phyloP scores from a whole-genome alignment of 2,329 filamentous ascomycete species.

The Penicillium sp. region DNA sequence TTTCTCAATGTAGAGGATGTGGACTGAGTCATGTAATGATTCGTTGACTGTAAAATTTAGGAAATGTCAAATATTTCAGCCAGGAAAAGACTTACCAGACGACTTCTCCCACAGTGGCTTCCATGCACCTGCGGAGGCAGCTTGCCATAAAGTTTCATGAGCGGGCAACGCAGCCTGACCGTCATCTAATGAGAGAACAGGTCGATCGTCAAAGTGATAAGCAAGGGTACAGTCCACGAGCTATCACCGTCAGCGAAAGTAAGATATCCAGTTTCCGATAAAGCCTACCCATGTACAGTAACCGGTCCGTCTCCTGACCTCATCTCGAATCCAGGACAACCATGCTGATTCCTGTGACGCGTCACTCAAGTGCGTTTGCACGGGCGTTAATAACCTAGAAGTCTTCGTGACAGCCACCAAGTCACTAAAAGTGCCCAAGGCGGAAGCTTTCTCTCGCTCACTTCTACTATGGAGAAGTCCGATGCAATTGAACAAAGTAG shows the following conservation, averaged over 20 bases:
- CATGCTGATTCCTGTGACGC: slow-evolving; percentile 26
- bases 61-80: background rate
- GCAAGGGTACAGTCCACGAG: slow-evolving; percentile 45
- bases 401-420: slow-evolving; percentile 28
- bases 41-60: slow-evolving; percentile 25
- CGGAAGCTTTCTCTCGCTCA: slow-evolving; percentile 25
- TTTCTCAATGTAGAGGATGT: slow-evolving; percentile 53
- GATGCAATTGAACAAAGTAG: slow-evolving; percentile 34
- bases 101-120: slow-evolving; percentile 24
- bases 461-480: slow-evolving; percentile 31
- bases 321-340: slow-evolving; percentile 40
- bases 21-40: slow-evolving; percentile 45
- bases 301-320: slow-evolving; percentile 40
- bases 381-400: slow-evolving; percentile 22
- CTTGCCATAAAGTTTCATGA: slow-evolving; percentile 45
- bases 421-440: slow-evolving; percentile 30
- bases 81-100: slow-evolving; percentile 18
- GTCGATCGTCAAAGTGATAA: slow-evolving; percentile 40
- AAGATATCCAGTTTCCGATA: background rate
- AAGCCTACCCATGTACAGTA: slow-evolving; percentile 46
- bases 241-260: slow-evolving; percentile 22
- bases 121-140: slow-evolving; percentile 36
- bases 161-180: slow-evolving; percentile 42
- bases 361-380: slow-evolving; percentile 2
- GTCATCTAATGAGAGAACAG: slow-evolving; percentile 42